phyloP scores from a whole-genome alignment of 2,329 filamentous ascomycete species.

The Graphilbum ipis-grandicollis region DNA sequence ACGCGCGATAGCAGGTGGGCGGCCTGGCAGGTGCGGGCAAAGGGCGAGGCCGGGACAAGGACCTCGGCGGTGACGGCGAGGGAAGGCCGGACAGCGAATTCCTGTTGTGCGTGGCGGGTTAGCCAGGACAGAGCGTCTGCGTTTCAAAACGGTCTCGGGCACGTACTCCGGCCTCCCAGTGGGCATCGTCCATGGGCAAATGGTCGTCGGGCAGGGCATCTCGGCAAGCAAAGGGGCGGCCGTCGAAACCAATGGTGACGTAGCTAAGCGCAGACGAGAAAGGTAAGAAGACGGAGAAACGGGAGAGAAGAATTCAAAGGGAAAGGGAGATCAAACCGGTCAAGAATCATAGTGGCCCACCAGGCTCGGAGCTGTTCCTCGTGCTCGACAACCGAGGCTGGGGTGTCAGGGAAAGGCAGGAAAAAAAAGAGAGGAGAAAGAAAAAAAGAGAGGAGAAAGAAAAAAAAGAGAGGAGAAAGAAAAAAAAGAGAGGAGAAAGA shows the following conservation, averaged over 20 bases:
- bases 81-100: slow-evolving; percentile 4
- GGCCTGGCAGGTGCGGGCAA: slow-evolving; percentile 8
- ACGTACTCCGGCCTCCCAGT: slow-evolving; percentile 6
- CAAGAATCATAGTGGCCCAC: slow-evolving; percentile 6
- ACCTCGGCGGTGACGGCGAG: slow-evolving; percentile 6
- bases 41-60: slow-evolving; percentile 3
- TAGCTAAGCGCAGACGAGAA: slow-evolving; percentile 1
- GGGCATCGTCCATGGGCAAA: slow-evolving; percentile 6
- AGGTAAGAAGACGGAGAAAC: neutral
- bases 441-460: neutral
- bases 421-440: neutral
- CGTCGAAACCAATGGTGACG: slow-evolving; percentile 4
- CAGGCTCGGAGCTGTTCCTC: slow-evolving; percentile 6
- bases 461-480: neutral
- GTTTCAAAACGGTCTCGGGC: neutral
- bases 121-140: no score
- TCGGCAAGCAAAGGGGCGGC: slow-evolving; percentile 4
- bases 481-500: neutral
- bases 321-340: neutral
- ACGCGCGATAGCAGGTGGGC: slow-evolving; percentile 7
- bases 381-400: slow-evolving; percentile 3
- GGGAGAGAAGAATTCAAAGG: neutral
- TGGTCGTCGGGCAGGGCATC: slow-evolving; percentile 5
- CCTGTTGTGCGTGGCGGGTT: no score
- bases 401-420: no score